Percentiles rank a stretch among this genome's conserved stretches.
Evolutionary conservation across 1,284 basidiomycete species (phyloP).

Genomic region (Tilletia walkeri): DNA sequence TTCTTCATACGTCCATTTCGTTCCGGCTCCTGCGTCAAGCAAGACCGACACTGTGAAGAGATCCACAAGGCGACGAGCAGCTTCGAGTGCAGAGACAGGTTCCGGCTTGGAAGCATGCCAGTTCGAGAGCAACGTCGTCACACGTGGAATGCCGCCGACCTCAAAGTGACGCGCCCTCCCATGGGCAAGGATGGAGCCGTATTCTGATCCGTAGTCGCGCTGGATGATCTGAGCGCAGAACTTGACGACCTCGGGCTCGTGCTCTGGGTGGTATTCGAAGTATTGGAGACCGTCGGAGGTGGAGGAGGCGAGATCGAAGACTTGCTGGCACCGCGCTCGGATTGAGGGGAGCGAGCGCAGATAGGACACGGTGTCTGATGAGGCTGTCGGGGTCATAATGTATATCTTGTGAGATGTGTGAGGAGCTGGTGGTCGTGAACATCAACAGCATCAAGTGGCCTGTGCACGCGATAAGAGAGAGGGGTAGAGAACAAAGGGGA

Average conservation of each 20-base stretch:
- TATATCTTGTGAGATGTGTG: not conserved
- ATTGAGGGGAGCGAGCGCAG: conserved; percentile 83
- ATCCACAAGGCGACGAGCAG: conserved; percentile 68
- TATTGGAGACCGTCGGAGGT: conserved; percentile 66
- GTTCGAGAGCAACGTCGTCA: conserved; percentile 32
- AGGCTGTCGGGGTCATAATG: no score
- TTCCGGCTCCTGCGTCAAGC: conserved; percentile 88
- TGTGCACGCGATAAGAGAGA: not conserved
- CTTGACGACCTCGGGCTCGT: conserved; percentile 69
- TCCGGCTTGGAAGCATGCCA: conserved; percentile 14
- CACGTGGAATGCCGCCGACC: conserved; percentile 33
- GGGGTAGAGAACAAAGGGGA: not conserved
- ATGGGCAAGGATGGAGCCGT: conserved; percentile 77
- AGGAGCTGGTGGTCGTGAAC: not conserved
- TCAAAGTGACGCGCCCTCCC: conserved; percentile 83
- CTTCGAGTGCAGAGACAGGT: conserved; percentile 29
- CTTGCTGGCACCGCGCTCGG: conserved; percentile 74
- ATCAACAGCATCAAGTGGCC: no score
- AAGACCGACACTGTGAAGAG: conserved; percentile 89
- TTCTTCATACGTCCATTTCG: conserved; percentile 76
- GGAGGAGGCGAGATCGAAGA: conserved; percentile 70
- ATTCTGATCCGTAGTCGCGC: conserved; percentile 78
- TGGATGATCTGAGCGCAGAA: conserved; percentile 81
- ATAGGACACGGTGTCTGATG: conserved; percentile 52
- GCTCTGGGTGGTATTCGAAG: conserved; percentile 78